Evolutionary conservation across 108 stramenopile genomes (phyloP), one percentile per base, ranked within the genome.

Genomic region (Schizochytrium sp.): DNA sequence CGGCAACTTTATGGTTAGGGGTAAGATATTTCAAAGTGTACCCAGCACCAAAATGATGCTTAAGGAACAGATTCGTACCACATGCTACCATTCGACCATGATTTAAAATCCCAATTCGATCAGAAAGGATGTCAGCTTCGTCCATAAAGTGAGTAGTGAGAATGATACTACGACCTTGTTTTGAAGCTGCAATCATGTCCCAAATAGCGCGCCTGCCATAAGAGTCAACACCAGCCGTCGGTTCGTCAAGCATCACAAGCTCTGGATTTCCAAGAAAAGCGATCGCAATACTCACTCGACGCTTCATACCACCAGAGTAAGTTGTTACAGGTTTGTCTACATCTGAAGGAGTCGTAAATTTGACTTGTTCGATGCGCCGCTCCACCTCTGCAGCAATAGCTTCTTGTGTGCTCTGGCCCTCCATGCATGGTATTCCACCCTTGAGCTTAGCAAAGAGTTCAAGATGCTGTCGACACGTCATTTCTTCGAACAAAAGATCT

Each of bases 81-180:
- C 90, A 72, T 87, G 97, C 97, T 56, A 95, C 88, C 2, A 99
- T 94, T 17, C 90, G 93, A 2, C 99, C 99, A 87, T 97, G 94
- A 0, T 96, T 91, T 96, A 99, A 97, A 89, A 99, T 98, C n/a
- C 97, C 97, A 44, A 98, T 96, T 56, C 97, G 88, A 90, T 99
- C 98, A 17, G 97, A 96, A 42, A 97, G 93, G 4, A 95, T 87
- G 56, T 97, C 97, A 40, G 97, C 96, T 92, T 97, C 96, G 92
- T 92, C 96, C 94, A 94, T 96, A 94, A 94, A 96, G 92, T 91
- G 97, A 89, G 95, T 95, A 28, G 95, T 95, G 61, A 95, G 90
- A 40, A 95, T 57, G 61, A 94, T 90, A 89, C 60, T 69, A 58
- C 94, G 92, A 87, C 90, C 87, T 3, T 4, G 59, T 45, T 56